A percentile compares a stretch with the other conserved stretches of the same genome.
These are phyloP conservation scores for Clavispora phyllophila DNA, from an alignment of 805 yeast genomes.

Conservation along the genomic window DNA sequence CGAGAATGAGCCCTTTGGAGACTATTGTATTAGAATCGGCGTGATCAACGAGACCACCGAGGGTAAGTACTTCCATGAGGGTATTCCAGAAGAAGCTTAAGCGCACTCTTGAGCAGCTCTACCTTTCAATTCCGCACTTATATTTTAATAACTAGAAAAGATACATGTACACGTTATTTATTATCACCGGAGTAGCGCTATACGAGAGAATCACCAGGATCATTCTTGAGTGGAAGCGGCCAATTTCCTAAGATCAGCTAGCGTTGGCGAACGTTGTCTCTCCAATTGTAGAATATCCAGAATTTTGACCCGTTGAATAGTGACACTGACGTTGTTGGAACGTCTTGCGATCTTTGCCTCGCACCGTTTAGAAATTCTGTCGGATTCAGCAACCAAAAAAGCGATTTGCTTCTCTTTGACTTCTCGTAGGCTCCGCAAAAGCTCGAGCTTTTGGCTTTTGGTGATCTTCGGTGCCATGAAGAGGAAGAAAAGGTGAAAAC, in stretches of 20 bases:
- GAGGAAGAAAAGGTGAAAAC: neutral
- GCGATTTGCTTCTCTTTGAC: constrained; percentile 18
- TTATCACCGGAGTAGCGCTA: neutral
- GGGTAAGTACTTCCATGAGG: constrained; percentile 94
- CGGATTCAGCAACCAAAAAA: constrained; percentile 22
- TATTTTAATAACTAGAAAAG: neutral
- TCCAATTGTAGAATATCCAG: constrained; percentile 43
- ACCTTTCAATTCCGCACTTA: neutral
- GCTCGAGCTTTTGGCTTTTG: constrained; percentile 28
- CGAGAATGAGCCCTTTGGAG: constrained; percentile 94
- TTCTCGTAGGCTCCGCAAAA: constrained; percentile 26
- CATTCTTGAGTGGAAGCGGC: neutral
- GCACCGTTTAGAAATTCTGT: constrained; percentile 19
- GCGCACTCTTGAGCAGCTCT: neutral
- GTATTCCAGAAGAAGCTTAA: constrained; percentile 72
- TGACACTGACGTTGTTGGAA: constrained; percentile 43
- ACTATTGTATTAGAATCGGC: constrained; percentile 82
- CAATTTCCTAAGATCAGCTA: constrained; percentile 10
- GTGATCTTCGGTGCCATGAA: constrained; percentile 7
- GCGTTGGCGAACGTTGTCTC: constrained; percentile 30
- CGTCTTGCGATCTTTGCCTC: constrained; percentile 38
- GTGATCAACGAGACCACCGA: constrained; percentile 82
- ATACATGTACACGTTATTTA: constrained; percentile 1
- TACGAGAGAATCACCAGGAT: neutral
- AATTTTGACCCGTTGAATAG: constrained; percentile 45